Conservation (phyloP, 108 stramenopile species). For the Stephanodiscus triporus region DNA sequence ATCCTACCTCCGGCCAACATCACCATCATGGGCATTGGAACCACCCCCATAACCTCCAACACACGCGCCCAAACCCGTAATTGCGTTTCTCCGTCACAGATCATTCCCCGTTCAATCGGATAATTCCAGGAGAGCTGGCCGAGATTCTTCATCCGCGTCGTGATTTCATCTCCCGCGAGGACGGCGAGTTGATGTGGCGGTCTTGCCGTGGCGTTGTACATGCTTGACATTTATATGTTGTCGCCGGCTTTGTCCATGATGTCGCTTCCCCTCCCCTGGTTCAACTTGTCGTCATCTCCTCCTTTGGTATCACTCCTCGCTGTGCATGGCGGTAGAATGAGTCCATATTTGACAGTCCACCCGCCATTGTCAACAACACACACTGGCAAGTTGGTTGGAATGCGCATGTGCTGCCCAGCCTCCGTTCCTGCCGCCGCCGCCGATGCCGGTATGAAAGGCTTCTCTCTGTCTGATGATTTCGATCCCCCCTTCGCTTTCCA, state of each 20-base stretch:
- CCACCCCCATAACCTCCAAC: slow-evolving; percentile 55
- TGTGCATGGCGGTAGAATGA: slow-evolving; percentile 18
- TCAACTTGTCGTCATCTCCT: background rate
- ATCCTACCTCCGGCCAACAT: slow-evolving; percentile 38
- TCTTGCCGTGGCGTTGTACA: slow-evolving; percentile 81
- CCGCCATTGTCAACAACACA: slow-evolving; percentile 86
- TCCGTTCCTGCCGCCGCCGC: background rate
- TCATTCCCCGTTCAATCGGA: slow-evolving; percentile 71
- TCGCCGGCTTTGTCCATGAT: background rate
- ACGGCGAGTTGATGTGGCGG: slow-evolving; percentile 78
- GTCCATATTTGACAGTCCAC: slow-evolving; percentile 77
- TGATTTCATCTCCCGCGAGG: slow-evolving; percentile 71
- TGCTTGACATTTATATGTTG: slow-evolving; percentile 21
- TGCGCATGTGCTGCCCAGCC: background rate
- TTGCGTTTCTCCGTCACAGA: slow-evolving; percentile 75
- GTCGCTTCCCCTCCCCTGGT: too few species aligned
- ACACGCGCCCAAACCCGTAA: slow-evolving; percentile 78
- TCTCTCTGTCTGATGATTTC: background rate
- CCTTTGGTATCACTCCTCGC: background rate
- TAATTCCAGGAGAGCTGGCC: slow-evolving; percentile 59
- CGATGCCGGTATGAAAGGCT: background rate
- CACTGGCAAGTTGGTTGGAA: slow-evolving; percentile 18
- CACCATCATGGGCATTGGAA: slow-evolving; percentile 37
- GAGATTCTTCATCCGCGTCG: slow-evolving; percentile 65
- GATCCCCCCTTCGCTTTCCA: slow-evolving; percentile 5